phyloP scores from a whole-genome alignment of 2,329 filamentous ascomycete genomes.

The Sporothrix schenckii region DNA sequence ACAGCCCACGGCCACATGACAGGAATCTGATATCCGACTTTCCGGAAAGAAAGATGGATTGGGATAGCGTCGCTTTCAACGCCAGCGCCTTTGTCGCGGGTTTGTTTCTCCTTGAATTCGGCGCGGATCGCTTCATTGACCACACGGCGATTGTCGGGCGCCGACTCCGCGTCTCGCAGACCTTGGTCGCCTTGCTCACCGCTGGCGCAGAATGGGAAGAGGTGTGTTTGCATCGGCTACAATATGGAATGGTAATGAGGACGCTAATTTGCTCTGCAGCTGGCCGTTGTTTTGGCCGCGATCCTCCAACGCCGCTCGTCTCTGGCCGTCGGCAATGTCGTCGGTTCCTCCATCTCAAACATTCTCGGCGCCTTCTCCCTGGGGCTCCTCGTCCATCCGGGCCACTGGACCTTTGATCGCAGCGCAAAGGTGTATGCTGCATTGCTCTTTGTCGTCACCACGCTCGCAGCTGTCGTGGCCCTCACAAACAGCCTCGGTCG shows the following conservation, averaged over 20 bases:
- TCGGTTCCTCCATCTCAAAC: conserved; percentile 21
- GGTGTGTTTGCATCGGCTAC: background rate
- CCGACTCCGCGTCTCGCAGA: conserved; percentile 8
- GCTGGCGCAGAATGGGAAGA: conserved; percentile 23
- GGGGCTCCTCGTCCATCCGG: conserved; percentile 16
- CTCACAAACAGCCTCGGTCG: conserved; percentile 8
- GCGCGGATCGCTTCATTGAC: conserved; percentile 22
- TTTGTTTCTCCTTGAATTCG: conserved; percentile 26
- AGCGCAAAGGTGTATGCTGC: conserved; percentile 16
- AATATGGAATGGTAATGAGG: background rate
- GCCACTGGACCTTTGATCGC: conserved; percentile 6
- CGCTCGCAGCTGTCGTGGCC: background rate
- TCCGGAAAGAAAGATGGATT: background rate
- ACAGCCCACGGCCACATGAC: too few species aligned
- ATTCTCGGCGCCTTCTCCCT: conserved; percentile 14
- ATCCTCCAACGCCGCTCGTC: conserved; percentile 19
- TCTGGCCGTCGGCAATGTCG: conserved; percentile 21
- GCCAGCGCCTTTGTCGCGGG: conserved; percentile 1
- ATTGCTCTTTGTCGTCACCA: conserved; percentile 21
- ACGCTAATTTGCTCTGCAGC: background rate
- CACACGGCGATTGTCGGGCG: conserved; percentile 19
- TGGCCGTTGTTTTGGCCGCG: conserved; percentile 10
- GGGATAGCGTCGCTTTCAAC: conserved; percentile 22
- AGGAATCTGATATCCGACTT: too few species aligned
- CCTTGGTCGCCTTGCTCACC: conserved; percentile 19